Evolutionary conservation across 1,139 yeast genomes (phyloP).

Genomic region (Scheffersomyces illinoinensis): DNA sequence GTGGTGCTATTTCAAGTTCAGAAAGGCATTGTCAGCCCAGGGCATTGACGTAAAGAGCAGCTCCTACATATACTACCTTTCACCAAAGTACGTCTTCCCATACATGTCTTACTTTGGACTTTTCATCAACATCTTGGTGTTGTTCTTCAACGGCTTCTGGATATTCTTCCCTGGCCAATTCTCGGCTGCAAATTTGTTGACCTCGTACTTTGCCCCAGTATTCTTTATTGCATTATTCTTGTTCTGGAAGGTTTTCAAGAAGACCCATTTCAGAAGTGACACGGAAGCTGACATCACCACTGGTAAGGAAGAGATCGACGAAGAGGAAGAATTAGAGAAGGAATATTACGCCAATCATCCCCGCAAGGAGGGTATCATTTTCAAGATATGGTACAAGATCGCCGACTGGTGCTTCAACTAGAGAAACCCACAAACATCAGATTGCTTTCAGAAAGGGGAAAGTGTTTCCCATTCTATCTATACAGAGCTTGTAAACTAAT

Average conservation of each 20-base stretch:
- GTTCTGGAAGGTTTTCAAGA: constrained; percentile 38
- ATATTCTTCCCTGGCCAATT: constrained; percentile 42
- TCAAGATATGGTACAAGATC: constrained; percentile 17
- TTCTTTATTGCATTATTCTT: constrained; percentile 25
- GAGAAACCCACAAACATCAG: neutral
- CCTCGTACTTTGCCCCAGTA: constrained; percentile 43
- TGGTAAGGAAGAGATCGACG: constrained; percentile 37
- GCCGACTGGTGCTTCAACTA: constrained; percentile 19
- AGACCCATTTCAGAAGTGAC: constrained; percentile 32
- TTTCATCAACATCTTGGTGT: constrained; percentile 24
- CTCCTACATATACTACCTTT: constrained; percentile 23
- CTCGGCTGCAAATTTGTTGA: constrained; percentile 36
- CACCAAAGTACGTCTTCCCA: constrained; percentile 32
- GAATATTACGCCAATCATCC: constrained; percentile 19
- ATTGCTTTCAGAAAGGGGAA: neutral
- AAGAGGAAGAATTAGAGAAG: constrained; percentile 29
- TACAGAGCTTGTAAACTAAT: neutral
- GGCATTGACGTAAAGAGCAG: constrained; percentile 24
- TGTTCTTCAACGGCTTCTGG: constrained; percentile 45
- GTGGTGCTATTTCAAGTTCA: constrained; percentile 43
- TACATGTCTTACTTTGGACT: constrained; percentile 35
- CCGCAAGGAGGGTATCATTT: constrained; percentile 19
- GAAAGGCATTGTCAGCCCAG: constrained; percentile 34
- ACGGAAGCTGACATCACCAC: constrained; percentile 38
- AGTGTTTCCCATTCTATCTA: no score